These are phyloP conservation scores for Calonectria pteridis DNA, from an alignment of 2,329 filamentous ascomycete genomes.

Conservation along the genomic window DNA sequence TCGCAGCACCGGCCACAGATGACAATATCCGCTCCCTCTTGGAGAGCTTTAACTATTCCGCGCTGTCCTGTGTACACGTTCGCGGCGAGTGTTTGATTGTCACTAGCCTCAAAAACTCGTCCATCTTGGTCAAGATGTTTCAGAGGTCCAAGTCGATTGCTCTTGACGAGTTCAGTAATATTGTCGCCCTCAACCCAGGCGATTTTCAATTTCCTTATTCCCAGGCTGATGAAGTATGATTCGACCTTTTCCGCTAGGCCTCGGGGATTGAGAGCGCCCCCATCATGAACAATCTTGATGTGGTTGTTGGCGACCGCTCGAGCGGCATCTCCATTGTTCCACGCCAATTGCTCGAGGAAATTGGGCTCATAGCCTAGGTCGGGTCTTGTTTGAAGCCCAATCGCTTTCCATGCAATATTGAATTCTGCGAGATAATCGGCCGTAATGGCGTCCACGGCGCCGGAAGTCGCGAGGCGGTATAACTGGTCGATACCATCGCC, in stretches of 20 bases:
- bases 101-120: background rate
- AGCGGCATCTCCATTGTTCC: conserved; percentile 46
- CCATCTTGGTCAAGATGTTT: conserved; percentile 30
- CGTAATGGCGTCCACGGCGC: conserved; percentile 49
- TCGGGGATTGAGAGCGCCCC: conserved; percentile 66
- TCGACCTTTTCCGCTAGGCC: conserved; percentile 58
- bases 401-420: conserved; percentile 61
- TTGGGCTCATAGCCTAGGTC: conserved; percentile 50
- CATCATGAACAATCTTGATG: conserved; percentile 69
- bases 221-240: conserved; percentile 33
- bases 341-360: conserved; percentile 56
- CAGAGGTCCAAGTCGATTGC: conserved; percentile 29
- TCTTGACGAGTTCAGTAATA: conserved; percentile 47
- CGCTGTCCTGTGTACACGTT: conserved; percentile 66
- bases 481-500: conserved; percentile 44
- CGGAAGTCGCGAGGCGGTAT: conserved; percentile 39
- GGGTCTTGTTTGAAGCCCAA: conserved; percentile 42
- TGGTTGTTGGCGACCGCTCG: conserved; percentile 53
- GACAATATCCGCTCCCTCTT: conserved; percentile 55
- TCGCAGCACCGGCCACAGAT: conserved; percentile 59
- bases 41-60: conserved; percentile 54
- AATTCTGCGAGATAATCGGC: conserved; percentile 55
- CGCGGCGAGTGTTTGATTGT: conserved; percentile 37
- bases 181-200: conserved; percentile 56
- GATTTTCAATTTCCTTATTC: conserved; percentile 47